A percentile compares a stretch with the other conserved stretches of the same genome.
Conservation (phyloP, 2,329 filamentous ascomycete species). For the Aspergillus fijiensis region DNA sequence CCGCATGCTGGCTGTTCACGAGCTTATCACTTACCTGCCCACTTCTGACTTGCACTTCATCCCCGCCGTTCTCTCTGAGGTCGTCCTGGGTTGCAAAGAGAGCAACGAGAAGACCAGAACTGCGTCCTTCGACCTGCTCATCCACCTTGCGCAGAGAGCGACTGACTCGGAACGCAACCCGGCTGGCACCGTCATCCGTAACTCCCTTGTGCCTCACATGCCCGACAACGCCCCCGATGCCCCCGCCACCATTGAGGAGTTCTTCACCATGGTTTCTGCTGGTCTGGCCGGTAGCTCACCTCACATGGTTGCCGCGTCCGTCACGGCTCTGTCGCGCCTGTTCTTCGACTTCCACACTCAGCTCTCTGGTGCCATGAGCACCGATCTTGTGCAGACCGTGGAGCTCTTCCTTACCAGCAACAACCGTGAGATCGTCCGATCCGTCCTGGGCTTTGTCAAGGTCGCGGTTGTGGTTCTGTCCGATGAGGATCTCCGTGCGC, state of each 20-base stretch:
- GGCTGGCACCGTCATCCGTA: constrained; percentile 72
- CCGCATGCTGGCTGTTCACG: constrained; percentile 76
- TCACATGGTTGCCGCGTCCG: constrained; percentile 97
- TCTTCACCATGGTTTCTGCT: constrained; percentile 96
- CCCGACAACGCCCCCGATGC: constrained; percentile 73
- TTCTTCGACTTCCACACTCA: constrained; percentile 83
- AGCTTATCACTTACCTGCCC: constrained; percentile 77
- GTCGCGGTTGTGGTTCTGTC: constrained; percentile 87
- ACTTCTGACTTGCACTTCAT: constrained; percentile 85
- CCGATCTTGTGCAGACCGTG: constrained; percentile 89
- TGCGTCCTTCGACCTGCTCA: constrained; percentile 83
- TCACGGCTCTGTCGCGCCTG: constrained; percentile 89
- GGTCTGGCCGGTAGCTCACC: constrained; percentile 89
- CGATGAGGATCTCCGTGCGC: constrained; percentile 72
- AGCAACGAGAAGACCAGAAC: constrained; percentile 93
- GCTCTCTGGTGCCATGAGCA: constrained; percentile 67
- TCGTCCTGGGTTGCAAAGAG: constrained; percentile 95
- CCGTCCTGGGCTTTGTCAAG: constrained; percentile 93
- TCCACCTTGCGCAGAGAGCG: constrained; percentile 84
- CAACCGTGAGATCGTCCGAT: constrained; percentile 94
- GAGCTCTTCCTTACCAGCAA: constrained; percentile 94
- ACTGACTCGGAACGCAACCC: constrained; percentile 57
- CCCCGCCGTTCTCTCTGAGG: constrained; percentile 84
- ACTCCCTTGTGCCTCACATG: constrained; percentile 86
- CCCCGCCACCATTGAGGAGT: constrained; percentile 84